Base-by-base conservation (phyloP, 2,329 filamentous ascomycete genomes). In the Aspergillus fructus region DNA sequence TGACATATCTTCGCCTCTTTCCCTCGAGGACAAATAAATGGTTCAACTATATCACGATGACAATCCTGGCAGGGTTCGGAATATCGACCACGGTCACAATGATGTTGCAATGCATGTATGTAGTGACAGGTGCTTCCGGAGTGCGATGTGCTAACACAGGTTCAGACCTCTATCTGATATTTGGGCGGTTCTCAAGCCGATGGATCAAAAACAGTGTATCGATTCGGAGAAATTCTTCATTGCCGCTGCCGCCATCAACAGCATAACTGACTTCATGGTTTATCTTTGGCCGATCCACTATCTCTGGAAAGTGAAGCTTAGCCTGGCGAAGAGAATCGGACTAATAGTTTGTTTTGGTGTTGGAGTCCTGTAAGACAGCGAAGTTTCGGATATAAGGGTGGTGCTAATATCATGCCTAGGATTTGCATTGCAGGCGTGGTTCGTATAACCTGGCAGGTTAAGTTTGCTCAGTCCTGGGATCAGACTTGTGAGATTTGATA, bases 221-320 rank as follows among this genome's bases (percentile, higher is more conserved):
- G 23, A 55, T 39, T 33, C 34, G 1, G 39, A 55, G n/a, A 42
- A 37, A 15, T 55, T 55, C 24, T 55, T 42, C 39, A 55, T 49
- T n/a, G 34, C 45, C 13, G 53, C 17, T 24, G 53, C 53, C 9
- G 46, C 45, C 17, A 34, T 55, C 19, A 55, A 55, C 37, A 49
- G 45, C n/a, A 40, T 49, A 23, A 55, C 46, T 2, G 53, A 55
- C 24, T 55, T 49, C 37, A 41, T 49, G 24, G 53, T 55, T 48
- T 55, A 55, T n/a, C 53, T 55, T 24, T 55, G 53, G 47, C 53
- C 46, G 2, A 46, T 55, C 17, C 52, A 47, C 23, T 54, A 54
- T 11, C 52, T 54, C n/a, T 54, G 52, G 43, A 41, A 34, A 11
- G 43, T 54, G 15, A 54, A 54, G 23, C 43, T 54, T 21, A 50